These are phyloP conservation scores for Candida pseudoviswanathii DNA, from an alignment of 1,139 yeast genomes.

Conservation along the genomic window DNA sequence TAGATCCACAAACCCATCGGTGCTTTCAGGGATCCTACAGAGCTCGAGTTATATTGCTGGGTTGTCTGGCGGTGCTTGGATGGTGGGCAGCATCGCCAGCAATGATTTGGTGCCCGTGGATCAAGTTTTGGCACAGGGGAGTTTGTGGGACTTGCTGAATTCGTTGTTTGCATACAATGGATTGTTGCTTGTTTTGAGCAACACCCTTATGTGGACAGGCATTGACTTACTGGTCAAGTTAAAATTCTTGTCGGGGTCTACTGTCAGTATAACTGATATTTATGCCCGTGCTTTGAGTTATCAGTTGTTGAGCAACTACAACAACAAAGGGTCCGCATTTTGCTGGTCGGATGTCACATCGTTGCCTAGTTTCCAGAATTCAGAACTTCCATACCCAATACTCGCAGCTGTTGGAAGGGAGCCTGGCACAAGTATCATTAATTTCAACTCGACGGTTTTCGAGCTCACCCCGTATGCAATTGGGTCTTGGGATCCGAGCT, in stretches of 20 bases:
- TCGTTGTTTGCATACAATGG: constrained; percentile 14
- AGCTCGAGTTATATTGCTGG: constrained; percentile 39
- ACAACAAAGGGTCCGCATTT: constrained; percentile 26
- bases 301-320: constrained; percentile 33
- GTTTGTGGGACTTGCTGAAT: constrained; percentile 37
- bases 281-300: constrained; percentile 45
- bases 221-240: constrained; percentile 28
- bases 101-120: constrained; percentile 40
- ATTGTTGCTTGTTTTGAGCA: constrained; percentile 2
- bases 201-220: constrained; percentile 20
- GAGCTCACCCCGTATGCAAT: constrained; percentile 45
- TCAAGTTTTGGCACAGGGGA: constrained; percentile 30
- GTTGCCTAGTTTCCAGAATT: constrained; percentile 29
- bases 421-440: constrained; percentile 35
- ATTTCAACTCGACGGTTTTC: constrained; percentile 42
- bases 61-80: constrained; percentile 44
- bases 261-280: constrained; percentile 34
- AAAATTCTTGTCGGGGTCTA: constrained; percentile 35
- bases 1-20: constrained; percentile 58
- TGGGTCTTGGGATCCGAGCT: constrained; percentile 48
- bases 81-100: constrained; percentile 35
- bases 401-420: constrained; percentile 42
- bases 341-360: constrained; percentile 34
- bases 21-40: constrained; percentile 41
- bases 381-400: constrained; percentile 46